Conservation (phyloP, 2,329 filamentous ascomycete species). For the Colletotrichum abscissum region DNA sequence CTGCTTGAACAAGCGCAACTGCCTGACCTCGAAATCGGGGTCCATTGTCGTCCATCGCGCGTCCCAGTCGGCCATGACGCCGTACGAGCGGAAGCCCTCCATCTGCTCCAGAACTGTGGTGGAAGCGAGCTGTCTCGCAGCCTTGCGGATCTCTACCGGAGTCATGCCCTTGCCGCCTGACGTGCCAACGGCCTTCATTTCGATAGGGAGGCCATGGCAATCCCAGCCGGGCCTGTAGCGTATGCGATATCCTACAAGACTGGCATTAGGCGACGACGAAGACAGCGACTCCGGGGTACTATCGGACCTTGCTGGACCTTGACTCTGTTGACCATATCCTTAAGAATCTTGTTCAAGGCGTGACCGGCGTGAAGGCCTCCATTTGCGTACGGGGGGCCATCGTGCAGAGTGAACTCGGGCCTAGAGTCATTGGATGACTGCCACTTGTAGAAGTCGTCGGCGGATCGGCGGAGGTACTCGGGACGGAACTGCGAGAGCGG, state of each 20-base stretch:
- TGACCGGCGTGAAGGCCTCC: constrained; percentile 92
- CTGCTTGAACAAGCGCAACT: constrained; percentile 79
- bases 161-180: constrained; percentile 55
- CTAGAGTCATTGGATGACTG: constrained; percentile 71
- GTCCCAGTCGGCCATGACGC: constrained; percentile 85
- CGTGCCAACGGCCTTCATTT: constrained; percentile 87
- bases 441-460: constrained; percentile 91
- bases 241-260: constrained; percentile 68
- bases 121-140: constrained; percentile 73
- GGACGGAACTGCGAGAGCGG: constrained; percentile 61
- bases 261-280: background rate
- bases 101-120: constrained; percentile 79
- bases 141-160: constrained; percentile 70
- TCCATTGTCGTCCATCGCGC: constrained; percentile 85
- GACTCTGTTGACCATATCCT: constrained; percentile 89
- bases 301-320: constrained; percentile 76
- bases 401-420: constrained; percentile 83
- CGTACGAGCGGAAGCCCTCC: constrained; percentile 78
- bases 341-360: constrained; percentile 95
- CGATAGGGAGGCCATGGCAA: constrained; percentile 96
- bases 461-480: constrained; percentile 78
- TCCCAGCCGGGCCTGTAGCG: constrained; percentile 95
- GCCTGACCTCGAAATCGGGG: constrained; percentile 76
- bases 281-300: background rate
- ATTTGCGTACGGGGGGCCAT: constrained; percentile 98